These are phyloP conservation scores for Asclepias syriaca DNA, from an alignment of 257 asterid species.

Conservation along the genomic window DNA sequence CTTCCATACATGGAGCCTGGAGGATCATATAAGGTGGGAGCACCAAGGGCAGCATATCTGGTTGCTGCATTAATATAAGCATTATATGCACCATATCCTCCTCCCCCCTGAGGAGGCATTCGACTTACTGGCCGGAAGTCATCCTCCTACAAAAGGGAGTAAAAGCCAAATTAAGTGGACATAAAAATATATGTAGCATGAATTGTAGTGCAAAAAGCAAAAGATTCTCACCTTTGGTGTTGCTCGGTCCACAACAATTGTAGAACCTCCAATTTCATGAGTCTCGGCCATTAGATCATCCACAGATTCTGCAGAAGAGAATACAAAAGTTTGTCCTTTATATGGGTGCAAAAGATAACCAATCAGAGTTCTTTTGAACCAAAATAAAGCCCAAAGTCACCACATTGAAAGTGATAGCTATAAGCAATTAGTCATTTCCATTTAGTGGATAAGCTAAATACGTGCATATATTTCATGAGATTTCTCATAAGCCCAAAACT, in stretches of 20 bases:
- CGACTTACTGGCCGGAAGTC: constrained; percentile 74
- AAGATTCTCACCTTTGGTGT: constrained; percentile 67
- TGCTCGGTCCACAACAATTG: constrained; percentile 94
- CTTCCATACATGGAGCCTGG: constrained; percentile 80
- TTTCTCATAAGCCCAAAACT: constrained; percentile 6
- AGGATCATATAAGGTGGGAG: constrained; percentile 88
- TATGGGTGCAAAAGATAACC: neutral
- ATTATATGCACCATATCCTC: constrained; percentile 96
- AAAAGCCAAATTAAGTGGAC: neutral
- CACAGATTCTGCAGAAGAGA: constrained; percentile 69
- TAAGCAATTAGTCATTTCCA: neutral
- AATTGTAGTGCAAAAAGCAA: neutral
- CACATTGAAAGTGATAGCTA: too few relatives aligned
- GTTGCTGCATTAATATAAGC: constrained; percentile 89
- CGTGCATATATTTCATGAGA: neutral
- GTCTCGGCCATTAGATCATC: constrained; percentile 91
- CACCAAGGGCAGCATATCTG: constrained; percentile 96
- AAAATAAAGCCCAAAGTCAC: neutral
- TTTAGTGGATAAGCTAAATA: neutral
- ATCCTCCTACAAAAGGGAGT: constrained; percentile 52
- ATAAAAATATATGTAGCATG: neutral
- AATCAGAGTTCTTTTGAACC: neutral
- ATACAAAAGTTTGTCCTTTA: neutral
- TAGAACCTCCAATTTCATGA: constrained; percentile 92
- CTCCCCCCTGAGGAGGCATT: constrained; percentile 42